Evolutionary conservation across 768 basidiomycete species (phyloP).

Genomic region (Botryobasidium botryosum): DNA sequence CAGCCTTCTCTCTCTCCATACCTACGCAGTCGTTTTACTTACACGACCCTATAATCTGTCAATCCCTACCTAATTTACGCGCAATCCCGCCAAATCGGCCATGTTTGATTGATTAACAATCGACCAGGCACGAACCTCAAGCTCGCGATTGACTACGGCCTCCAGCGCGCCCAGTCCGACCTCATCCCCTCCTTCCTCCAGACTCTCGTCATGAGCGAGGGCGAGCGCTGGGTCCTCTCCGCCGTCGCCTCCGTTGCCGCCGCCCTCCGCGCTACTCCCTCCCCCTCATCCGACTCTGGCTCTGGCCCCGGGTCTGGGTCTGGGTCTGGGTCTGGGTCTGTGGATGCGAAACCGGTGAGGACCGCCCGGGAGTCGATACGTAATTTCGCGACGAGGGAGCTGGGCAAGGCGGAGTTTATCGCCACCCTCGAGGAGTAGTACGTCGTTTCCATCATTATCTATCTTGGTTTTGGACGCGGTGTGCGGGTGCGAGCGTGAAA

Average conservation of each 20-base stretch:
- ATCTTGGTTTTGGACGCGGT: no score
- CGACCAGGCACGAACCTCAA: constrained; percentile 61
- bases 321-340: no score
- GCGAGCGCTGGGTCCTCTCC: constrained; percentile 71
- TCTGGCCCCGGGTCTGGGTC: no score
- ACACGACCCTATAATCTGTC: background rate
- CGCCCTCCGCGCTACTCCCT: constrained; percentile 46
- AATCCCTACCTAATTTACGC: background rate
- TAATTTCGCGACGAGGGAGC: constrained; percentile 72
- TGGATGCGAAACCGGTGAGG: constrained; percentile 51
- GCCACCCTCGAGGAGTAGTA: constrained; percentile 84
- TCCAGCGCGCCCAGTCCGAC: constrained; percentile 63
- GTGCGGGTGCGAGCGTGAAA: constrained; percentile 4
- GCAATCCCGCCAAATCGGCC: background rate
- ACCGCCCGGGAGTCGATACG: constrained; percentile 61
- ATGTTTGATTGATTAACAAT: no score
- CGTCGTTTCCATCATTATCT: constrained; percentile 19
- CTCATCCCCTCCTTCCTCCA: constrained; percentile 88
- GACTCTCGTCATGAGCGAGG: constrained; percentile 92
- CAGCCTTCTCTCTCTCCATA: constrained; percentile 16
- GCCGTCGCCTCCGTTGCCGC: constrained; percentile 51
- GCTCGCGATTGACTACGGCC: constrained; percentile 77
- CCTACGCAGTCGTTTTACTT: background rate
- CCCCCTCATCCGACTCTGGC: background rate
- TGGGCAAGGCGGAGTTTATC: constrained; percentile 61